These are phyloP conservation scores for Niveomyces coronatus DNA, from an alignment of 2,329 filamentous ascomycete species.

Conservation along the genomic window DNA sequence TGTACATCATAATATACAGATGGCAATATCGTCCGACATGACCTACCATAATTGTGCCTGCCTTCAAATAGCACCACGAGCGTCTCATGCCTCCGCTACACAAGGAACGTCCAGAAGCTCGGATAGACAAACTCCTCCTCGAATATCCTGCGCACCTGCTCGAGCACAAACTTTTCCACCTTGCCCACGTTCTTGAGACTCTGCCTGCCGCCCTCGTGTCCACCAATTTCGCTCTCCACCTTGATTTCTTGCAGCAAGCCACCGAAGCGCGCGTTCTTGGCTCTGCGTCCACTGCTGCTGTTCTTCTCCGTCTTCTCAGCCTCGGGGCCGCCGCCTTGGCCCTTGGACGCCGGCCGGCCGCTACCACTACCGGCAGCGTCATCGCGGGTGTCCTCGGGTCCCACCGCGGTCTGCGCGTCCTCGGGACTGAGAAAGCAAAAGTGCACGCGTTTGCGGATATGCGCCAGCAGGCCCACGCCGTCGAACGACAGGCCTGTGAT, in stretches of 20 bases:
- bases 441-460: slow-evolving; percentile 80
- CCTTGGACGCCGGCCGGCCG: slow-evolving; percentile 1
- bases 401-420: slow-evolving; percentile 68
- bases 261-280: slow-evolving; percentile 38
- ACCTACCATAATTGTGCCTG: too few relatives aligned
- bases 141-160: slow-evolving; percentile 93
- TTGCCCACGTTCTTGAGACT: slow-evolving; percentile 97
- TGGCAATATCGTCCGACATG: too few relatives aligned
- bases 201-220: slow-evolving; percentile 83
- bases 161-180: slow-evolving; percentile 93
- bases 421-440: slow-evolving; percentile 93
- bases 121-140: slow-evolving; percentile 98
- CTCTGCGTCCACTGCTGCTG: slow-evolving; percentile 17
- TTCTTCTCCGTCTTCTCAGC: slow-evolving; percentile 13
- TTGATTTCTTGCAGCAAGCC: slow-evolving; percentile 84
- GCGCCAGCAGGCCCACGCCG: slow-evolving; percentile 82
- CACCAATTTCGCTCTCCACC: slow-evolving; percentile 95
- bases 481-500: slow-evolving; percentile 94
- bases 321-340: slow-evolving; percentile 1
- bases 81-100: slow-evolving; percentile 45
- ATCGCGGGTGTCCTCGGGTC: slow-evolving; percentile 33
- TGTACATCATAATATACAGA: too few relatives aligned
- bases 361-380: slow-evolving; percentile 14
- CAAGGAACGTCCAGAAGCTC: slow-evolving; percentile 95
- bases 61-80: too few relatives aligned